These are phyloP conservation scores for Eucalyptus marginata DNA, from an alignment of 345 rosid genomes.

Conservation along the genomic window DNA sequence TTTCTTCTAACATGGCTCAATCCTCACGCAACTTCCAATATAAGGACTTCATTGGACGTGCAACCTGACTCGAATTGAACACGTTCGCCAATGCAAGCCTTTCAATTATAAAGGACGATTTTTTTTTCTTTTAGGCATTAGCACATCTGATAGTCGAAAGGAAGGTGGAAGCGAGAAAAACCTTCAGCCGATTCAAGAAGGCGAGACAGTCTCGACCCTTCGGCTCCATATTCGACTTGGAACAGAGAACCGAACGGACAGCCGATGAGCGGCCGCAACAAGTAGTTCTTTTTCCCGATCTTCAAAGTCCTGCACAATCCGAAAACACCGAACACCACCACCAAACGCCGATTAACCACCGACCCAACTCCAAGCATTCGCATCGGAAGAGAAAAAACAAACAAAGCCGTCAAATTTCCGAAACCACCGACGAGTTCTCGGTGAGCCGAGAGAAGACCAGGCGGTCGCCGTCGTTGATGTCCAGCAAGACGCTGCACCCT, in stretches of 20 bases:
- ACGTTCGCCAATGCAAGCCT: neutral
- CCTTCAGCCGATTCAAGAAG: slow-evolving; percentile 41
- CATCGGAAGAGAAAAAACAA: neutral
- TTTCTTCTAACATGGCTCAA: neutral
- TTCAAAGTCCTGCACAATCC: slow-evolving; percentile 39
- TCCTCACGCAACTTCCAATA: neutral
- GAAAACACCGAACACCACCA: neutral
- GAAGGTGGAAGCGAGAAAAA: neutral
- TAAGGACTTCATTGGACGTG: neutral
- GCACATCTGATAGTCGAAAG: neutral
- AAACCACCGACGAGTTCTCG: slow-evolving; percentile 52
- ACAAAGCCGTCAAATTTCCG: neutral
- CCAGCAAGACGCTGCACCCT: slow-evolving; percentile 92
- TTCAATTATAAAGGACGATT: neutral
- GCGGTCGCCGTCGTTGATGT: slow-evolving; percentile 94
- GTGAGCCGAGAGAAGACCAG: slow-evolving; percentile 88
- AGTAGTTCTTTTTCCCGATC: slow-evolving; percentile 58
- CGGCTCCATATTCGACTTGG: slow-evolving; percentile 57
- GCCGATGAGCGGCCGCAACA: slow-evolving; percentile 65
- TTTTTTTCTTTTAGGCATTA: neutral
- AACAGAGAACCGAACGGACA: slow-evolving; percentile 81
- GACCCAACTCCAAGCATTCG: neutral
- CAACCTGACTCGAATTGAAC: neutral
- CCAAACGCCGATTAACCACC: neutral
- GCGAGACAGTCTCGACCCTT: slow-evolving; percentile 47